Evolutionary conservation across 192 early-diverging fungal genomes (phyloP), one percentile per base, ranked within the genome.

Genomic region (Backusella tuberculispora): DNA sequence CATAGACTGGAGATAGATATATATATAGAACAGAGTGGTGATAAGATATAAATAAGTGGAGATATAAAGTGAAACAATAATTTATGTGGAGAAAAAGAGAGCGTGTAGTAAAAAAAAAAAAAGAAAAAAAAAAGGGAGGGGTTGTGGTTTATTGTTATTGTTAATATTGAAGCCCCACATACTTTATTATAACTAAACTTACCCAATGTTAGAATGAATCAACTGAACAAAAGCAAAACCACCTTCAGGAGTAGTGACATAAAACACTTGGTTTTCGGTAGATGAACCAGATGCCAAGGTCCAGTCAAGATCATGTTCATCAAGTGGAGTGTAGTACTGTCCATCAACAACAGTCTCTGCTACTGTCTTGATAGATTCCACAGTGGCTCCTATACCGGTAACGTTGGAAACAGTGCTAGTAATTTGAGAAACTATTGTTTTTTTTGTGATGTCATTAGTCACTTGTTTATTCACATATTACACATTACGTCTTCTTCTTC

Each of bases 201-300:
- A 88, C 81, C 90, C 88, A 68, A 98, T 84, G 56, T 93, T 94
- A 12, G 93, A 95, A 86, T 96, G 96, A 72, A 94, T 94, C 80
- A 97, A 84, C 81, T 98, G 96, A 15, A 96, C 87, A 83, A 96
- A 91, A n/a, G 89, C 89, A 79, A 92, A 89, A 69, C 85, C 85
- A 6, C 96, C 96, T 21, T 87, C 78, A 65, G 92, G 82, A 10
- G 88, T 88, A 53, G 90, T 87, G 42, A 95, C 76, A 80, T 98
- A 97, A 76, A 95, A 91, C 14, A 94, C 94, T 78, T 96, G 94
- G 37, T 90, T 94, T 83, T 98, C 96, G 6, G 96, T 96, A 6
- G 93, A 91, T 10, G 90, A 88, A 42, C 90, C 90, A 73, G 89
- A 81, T 68, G 91, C 86, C 40, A 86, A 79, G 1, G 86, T 85